Conservation (phyloP, 2,329 filamentous ascomycete genomes). For the Penicillium sp. region DNA sequence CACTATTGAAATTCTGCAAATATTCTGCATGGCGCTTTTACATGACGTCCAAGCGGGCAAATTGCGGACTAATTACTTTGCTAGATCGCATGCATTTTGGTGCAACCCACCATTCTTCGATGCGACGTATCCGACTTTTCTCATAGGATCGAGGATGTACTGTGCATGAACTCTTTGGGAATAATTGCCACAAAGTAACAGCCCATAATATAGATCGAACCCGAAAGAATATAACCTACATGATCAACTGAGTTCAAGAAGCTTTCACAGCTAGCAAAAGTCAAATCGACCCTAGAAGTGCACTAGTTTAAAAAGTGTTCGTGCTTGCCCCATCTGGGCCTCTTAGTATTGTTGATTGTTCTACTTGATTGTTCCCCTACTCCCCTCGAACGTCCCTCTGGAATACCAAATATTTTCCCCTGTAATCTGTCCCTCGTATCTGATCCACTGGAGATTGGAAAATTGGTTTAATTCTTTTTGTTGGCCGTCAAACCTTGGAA, state of each 20-base stretch:
- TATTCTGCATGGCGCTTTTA: not conserved
- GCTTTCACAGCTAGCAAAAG: not conserved
- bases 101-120: too few species aligned
- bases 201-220: not conserved
- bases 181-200: too few species aligned
- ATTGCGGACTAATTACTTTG: not conserved
- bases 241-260: not conserved
- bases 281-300: not conserved
- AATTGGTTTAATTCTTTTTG: not conserved
- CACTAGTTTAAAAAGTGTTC: not conserved
- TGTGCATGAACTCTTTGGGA: too few species aligned
- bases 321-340: not conserved
- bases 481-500: conserved; percentile 1
- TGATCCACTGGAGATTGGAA: not conserved
- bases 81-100: not conserved
- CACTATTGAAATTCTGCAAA: not conserved
- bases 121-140: too few species aligned
- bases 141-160: too few species aligned
- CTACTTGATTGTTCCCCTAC: not conserved
- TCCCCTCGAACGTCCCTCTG: not conserved
- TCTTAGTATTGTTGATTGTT: conserved; percentile 1
- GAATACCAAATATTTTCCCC: not conserved
- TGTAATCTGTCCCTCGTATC: not conserved
- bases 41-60: not conserved
- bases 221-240: not conserved